Conservation (phyloP, 352 stramenopile genomes). For the Aphanomyces cochlioides region DNA sequence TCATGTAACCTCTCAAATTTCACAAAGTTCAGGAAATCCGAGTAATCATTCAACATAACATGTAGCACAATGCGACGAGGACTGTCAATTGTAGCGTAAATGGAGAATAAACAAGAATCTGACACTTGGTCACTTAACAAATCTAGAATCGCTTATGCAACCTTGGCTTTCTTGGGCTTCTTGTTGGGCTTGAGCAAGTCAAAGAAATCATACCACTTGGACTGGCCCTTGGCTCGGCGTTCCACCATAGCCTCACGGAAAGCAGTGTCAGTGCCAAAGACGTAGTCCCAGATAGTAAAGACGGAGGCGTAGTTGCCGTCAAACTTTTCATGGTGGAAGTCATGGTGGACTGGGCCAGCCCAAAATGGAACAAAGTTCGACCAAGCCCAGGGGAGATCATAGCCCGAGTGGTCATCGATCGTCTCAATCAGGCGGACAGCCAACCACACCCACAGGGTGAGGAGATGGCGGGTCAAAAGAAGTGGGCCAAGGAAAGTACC, state of each 20-base stretch:
- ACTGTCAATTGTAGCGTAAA: too few species aligned
- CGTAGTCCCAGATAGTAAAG: conserved; percentile 31
- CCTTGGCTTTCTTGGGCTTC: conserved; percentile 17
- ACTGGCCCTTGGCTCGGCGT: conserved; percentile 8
- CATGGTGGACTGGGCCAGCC: conserved; percentile 30
- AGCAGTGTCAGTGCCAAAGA: conserved; percentile 30
- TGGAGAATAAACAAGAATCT: too few species aligned
- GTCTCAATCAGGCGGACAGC: conserved; percentile 29
- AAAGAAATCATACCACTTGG: conserved; percentile 24
- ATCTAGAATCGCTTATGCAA: conserved; percentile 9
- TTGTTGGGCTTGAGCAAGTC: conserved; percentile 5
- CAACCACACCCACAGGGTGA: conserved; percentile 33
- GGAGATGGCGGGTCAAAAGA: conserved; percentile 28
- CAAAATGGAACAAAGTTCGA: conserved; percentile 31
- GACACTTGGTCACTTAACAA: too few species aligned
- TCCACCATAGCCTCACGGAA: conserved; percentile 20
- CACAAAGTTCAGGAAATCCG: too few species aligned
- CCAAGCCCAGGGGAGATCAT: conserved; percentile 28
- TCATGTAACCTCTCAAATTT: too few species aligned
- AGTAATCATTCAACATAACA: too few species aligned
- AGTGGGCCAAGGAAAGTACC: conserved; percentile 31
- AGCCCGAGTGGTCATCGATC: conserved; percentile 31
- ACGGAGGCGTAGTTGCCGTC: conserved; percentile 32
- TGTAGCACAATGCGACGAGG: too few species aligned
- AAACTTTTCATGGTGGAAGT: conserved; percentile 34